Evolutionary conservation across 2,329 filamentous ascomycete species (phyloP).

Genomic region (Aspergillus oerlinghausenensis): DNA sequence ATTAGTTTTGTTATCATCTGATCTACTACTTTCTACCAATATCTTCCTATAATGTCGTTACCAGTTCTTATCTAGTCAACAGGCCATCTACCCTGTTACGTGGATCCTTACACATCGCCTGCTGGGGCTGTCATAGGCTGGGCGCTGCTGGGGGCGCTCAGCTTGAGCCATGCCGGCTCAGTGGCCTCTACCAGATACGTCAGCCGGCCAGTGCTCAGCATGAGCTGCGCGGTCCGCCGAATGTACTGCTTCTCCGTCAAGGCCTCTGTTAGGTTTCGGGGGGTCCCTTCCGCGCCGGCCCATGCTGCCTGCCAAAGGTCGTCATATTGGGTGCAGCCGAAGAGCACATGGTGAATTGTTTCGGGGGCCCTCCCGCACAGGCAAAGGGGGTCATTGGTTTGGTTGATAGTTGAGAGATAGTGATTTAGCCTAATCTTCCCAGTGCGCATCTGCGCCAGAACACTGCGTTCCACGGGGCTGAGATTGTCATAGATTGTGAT

Average conservation of each 20-base stretch:
- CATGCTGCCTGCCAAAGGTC: background rate
- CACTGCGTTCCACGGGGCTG: background rate
- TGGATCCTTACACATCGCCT: too few relatives aligned
- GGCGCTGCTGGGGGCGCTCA: background rate
- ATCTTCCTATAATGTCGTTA: too few relatives aligned
- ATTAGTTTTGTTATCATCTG: too few relatives aligned
- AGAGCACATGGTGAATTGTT: background rate
- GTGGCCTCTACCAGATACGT: background rate
- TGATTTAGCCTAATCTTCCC: background rate
- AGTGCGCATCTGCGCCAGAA: background rate
- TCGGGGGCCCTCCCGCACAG: background rate
- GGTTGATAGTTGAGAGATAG: background rate
- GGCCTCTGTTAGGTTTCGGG: background rate
- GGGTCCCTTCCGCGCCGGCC: background rate
- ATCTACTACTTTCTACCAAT: too few relatives aligned
- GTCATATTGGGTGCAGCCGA: background rate
- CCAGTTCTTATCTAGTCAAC: too few relatives aligned
- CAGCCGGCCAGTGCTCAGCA: background rate
- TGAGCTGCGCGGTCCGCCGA: background rate
- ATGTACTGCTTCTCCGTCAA: background rate
- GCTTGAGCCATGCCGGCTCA: background rate
- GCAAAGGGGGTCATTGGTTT: background rate
- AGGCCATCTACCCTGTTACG: too few relatives aligned
- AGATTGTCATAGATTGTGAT: background rate
- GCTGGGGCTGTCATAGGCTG: background rate